Percentiles rank a stretch among this genome's conserved stretches.
Conservation (phyloP, 805 yeast genomes). For the Kodamaea kakaduensis region DNA sequence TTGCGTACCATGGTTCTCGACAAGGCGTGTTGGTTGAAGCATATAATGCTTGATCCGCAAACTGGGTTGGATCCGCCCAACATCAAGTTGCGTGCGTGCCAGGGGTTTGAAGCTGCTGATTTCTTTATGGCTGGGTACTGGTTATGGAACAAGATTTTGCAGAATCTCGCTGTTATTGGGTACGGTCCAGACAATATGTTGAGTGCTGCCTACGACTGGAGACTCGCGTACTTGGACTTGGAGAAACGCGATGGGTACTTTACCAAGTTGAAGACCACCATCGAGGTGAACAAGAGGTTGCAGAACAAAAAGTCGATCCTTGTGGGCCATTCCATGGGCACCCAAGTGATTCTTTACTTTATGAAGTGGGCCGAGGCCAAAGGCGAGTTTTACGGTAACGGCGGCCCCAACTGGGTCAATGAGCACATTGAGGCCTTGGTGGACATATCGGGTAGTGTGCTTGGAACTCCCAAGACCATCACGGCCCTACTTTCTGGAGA, state of each 20-base stretch:
- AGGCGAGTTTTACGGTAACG: slow-evolving; percentile 80
- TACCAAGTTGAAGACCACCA: slow-evolving; percentile 63
- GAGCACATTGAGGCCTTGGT: slow-evolving; percentile 75
- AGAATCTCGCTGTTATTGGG: slow-evolving; percentile 89
- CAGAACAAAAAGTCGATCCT: slow-evolving; percentile 69
- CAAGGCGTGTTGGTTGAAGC: slow-evolving; percentile 90
- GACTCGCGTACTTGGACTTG: slow-evolving; percentile 82
- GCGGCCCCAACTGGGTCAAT: slow-evolving; percentile 88
- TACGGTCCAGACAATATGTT: slow-evolving; percentile 89
- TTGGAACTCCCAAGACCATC: slow-evolving; percentile 93
- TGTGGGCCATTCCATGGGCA: slow-evolving; percentile 95
- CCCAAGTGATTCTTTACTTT: slow-evolving; percentile 83
- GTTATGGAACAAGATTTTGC: slow-evolving; percentile 97
- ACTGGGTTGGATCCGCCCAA: slow-evolving; percentile 93
- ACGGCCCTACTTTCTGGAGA: slow-evolving; percentile 95
- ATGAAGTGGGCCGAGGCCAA: slow-evolving; percentile 95
- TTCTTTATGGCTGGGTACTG: slow-evolving; percentile 96
- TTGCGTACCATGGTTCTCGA: slow-evolving; percentile 86
- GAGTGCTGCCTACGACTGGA: slow-evolving; percentile 95
- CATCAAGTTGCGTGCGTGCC: slow-evolving; percentile 80
- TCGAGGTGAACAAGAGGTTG: slow-evolving; percentile 54
- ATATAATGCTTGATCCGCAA: slow-evolving; percentile 79
- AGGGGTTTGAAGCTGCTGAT: slow-evolving; percentile 95
- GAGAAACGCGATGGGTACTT: slow-evolving; percentile 88
- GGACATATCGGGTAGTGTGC: slow-evolving; percentile 82